Conservation (phyloP, 768 basidiomycete species). For the Phylloporus sp. region DNA sequence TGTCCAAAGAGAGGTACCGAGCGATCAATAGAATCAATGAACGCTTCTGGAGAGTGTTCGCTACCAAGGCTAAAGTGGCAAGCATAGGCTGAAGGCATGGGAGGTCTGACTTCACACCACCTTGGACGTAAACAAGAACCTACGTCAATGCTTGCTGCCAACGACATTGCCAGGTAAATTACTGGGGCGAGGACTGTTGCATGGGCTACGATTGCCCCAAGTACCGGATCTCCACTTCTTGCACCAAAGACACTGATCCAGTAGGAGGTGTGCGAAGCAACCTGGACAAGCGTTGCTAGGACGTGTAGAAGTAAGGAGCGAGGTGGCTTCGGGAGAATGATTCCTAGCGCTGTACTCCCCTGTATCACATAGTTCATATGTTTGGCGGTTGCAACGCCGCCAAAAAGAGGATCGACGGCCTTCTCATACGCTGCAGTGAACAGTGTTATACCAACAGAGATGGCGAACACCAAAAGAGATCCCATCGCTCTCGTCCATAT, state of each 20-base stretch:
- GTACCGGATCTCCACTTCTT: constrained; percentile 46
- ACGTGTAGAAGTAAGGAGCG: constrained; percentile 22
- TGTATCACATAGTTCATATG: constrained; percentile 43
- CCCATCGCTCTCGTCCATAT: constrained; percentile 13
- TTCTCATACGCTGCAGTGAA: constrained; percentile 60
- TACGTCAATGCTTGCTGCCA: constrained; percentile 42
- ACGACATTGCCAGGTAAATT: constrained; percentile 45
- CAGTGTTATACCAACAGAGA: constrained; percentile 45
- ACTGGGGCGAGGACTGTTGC: constrained; percentile 53
- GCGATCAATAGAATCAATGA: constrained; percentile 15
- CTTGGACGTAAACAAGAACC: constrained; percentile 14
- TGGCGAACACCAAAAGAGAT: constrained; percentile 24
- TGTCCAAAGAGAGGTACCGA: constrained; percentile 17
- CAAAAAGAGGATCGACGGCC: constrained; percentile 67
- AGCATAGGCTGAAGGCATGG: constrained; percentile 16
- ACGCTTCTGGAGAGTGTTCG: constrained; percentile 25
- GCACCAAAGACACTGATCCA: constrained; percentile 61
- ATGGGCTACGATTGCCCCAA: constrained; percentile 62
- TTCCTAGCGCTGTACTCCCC: constrained; percentile 33
- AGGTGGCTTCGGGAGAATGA: constrained; percentile 30
- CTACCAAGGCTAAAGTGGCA: constrained; percentile 23
- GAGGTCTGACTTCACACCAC: background rate
- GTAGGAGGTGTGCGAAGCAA: constrained; percentile 62
- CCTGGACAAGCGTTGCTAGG: constrained; percentile 40
- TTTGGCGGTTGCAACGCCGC: constrained; percentile 49